Base-by-base conservation (phyloP, 208 protist genomes). In the Leishmania braziliensis region DNA sequence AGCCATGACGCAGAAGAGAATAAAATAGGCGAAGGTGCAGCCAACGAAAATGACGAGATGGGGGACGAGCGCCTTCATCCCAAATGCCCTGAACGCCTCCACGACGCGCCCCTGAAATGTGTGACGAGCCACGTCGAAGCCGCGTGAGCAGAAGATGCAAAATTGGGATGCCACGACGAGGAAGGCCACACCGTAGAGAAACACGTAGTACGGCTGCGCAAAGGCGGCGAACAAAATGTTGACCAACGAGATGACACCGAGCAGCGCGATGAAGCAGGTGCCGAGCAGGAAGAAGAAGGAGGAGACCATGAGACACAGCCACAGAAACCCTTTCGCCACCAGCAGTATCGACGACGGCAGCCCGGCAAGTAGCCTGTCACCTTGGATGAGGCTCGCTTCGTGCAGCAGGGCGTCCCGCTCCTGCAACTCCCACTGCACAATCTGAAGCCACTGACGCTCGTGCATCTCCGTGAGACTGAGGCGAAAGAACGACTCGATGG, bases 171-270 rank as follows among this genome's bases (percentile, higher is more conserved):
- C 69, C 29, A 80, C 76, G 69, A 95, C 84, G 20, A 93, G 29
- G 20, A 95, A 85, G 8, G 90, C 87, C 50, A 72, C 80, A 16
- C 93, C 91, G 78, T 91, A 93, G 33, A 82, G 88, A 69, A 94
- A 95, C 2, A 91, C 80, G 39, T 95, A 72, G 75, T 88, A 93
- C 16, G 91, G 90, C 51, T 80, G 8, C 29, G 85, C 62, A 71
- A 96, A 91, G 60, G 95, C 92, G 39, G 88, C 87, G 66, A 94
- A 92, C 79, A 93, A 96, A 53, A 93, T 78, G 74, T 89, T 73
- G 56, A 83, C 71, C 80, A 92, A 77, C 50, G 83, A 85, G 33
- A 83, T 51, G n/a, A 79, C 85, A 14, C 88, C 88, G 50, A 93
- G 72, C 4, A 94, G 50, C 5, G 85, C 86, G 36, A 85, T 78